Conservation (phyloP, 2,329 filamentous ascomycete species). For the Penicillium sp. region DNA sequence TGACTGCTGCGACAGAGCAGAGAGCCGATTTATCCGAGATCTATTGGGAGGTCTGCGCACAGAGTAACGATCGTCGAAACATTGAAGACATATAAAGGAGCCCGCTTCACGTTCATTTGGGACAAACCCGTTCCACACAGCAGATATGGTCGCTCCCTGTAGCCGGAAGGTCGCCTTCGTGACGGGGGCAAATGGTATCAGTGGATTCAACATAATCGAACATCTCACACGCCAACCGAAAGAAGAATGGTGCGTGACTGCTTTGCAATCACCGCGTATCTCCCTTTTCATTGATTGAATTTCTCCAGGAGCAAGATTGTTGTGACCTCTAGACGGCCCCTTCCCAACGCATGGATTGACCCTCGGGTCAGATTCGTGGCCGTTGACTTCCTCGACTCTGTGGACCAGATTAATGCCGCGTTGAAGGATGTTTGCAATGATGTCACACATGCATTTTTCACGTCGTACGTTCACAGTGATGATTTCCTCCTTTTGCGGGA, state of each 20-base stretch:
- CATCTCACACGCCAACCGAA: conserved; percentile 30
- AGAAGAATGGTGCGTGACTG: conserved; percentile 20
- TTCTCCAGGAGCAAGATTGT: conserved; percentile 29
- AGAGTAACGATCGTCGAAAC: neutral
- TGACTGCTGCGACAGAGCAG: neutral
- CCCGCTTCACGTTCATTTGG: neutral
- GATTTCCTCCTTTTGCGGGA: conserved; percentile 28
- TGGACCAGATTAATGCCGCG: conserved; percentile 17
- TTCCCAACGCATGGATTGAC: conserved; percentile 25
- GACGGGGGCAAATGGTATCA: conserved; percentile 39
- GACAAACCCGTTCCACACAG: neutral
- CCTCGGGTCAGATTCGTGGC: conserved; percentile 34
- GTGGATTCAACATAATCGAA: conserved; percentile 36
- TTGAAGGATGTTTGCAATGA: conserved; percentile 23
- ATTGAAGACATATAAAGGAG: neutral
- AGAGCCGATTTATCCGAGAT: neutral
- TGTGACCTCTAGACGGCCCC: conserved; percentile 28
- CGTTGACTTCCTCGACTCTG: conserved; percentile 29
- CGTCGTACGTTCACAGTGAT: conserved; percentile 36
- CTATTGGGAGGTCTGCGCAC: neutral
- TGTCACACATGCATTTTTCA: conserved; percentile 38
- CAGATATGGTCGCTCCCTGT: neutral
- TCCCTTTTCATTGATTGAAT: neutral
- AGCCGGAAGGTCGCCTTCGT: conserved; percentile 34
- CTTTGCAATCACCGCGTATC: too few relatives aligned